Conservation (phyloP, 208 protist genomes). For the Angomonas deanei region DNA sequence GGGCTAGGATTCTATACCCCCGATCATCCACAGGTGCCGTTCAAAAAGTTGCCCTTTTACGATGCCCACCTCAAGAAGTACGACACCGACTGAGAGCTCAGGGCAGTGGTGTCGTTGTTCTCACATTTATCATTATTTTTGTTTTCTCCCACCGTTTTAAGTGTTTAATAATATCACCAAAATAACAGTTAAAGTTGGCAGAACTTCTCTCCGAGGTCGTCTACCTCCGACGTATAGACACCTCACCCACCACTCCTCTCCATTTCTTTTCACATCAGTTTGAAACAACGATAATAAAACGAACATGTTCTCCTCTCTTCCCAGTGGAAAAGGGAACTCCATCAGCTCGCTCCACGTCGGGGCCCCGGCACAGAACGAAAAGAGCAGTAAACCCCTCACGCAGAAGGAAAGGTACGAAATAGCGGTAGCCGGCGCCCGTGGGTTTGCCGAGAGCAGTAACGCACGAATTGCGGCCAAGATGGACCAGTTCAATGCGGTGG, state of each 20-base stretch:
- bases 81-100: neutral
- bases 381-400: slow-evolving; percentile 27
- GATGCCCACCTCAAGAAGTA: slow-evolving; percentile 8
- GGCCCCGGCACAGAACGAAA: slow-evolving; percentile 8
- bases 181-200: too few relatives aligned
- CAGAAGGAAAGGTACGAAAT: slow-evolving; percentile 63
- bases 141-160: too few relatives aligned
- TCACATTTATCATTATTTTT: too few relatives aligned
- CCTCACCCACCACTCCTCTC: neutral
- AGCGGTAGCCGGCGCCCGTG: slow-evolving; percentile 57
- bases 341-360: neutral
- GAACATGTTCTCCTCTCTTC: neutral
- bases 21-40: slow-evolving; percentile 79
- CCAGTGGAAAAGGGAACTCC: neutral
- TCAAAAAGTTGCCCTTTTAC: slow-evolving; percentile 10
- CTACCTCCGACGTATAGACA: too few relatives aligned
- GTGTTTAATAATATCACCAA: too few relatives aligned
- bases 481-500: slow-evolving; percentile 53
- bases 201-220: too few relatives aligned
- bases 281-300: neutral
- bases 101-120: too few relatives aligned
- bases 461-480: slow-evolving; percentile 39
- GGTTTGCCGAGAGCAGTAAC: slow-evolving; percentile 73
- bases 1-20: slow-evolving; percentile 84
- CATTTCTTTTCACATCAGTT: neutral